Percentiles rank a stretch among this genome's conserved stretches.
Conservation (phyloP, 2,329 filamentous ascomycete genomes). For the Calonectria hongkongensis region DNA sequence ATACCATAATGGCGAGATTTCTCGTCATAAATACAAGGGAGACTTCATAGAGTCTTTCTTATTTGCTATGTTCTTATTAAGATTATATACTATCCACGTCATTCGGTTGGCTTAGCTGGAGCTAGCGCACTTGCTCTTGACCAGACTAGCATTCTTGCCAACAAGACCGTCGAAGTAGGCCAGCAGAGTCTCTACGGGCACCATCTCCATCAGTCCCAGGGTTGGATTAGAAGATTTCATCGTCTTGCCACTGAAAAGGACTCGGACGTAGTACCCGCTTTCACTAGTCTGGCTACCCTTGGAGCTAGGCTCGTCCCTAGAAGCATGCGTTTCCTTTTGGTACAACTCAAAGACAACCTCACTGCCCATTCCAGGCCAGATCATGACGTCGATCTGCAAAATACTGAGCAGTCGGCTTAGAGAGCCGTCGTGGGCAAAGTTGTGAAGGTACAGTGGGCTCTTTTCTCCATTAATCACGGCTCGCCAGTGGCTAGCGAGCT, state of each 20-base stretch:
- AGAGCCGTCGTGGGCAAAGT: conserved; percentile 87
- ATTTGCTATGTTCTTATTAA: neutral
- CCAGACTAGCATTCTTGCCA: conserved; percentile 69
- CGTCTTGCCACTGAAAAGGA: conserved; percentile 82
- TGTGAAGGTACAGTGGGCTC: conserved; percentile 78
- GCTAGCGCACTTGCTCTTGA: conserved; percentile 59
- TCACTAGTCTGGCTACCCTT: conserved; percentile 23
- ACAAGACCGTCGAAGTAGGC: conserved; percentile 83
- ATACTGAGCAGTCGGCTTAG: conserved; percentile 80
- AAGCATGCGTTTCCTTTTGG: conserved; percentile 56
- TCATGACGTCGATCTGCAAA: conserved; percentile 81
- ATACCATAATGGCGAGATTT: neutral
- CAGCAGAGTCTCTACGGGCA: conserved; percentile 78
- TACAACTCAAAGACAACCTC: conserved; percentile 87
- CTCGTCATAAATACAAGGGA: neutral
- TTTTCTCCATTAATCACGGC: conserved; percentile 65
- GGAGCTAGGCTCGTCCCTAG: neutral
- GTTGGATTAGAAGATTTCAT: conserved; percentile 80
- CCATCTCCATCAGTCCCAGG: conserved; percentile 82
- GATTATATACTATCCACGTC: neutral
- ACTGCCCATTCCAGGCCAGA: conserved; percentile 88
- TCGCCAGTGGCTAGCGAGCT: conserved; percentile 80
- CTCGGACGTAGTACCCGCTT: conserved; percentile 73
- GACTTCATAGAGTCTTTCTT: neutral
- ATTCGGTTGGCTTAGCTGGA: conserved; percentile 3